Evolutionary conservation across 2,329 filamentous ascomycete species (phyloP).

Genomic region (Ambrosiella cleistominuta): DNA sequence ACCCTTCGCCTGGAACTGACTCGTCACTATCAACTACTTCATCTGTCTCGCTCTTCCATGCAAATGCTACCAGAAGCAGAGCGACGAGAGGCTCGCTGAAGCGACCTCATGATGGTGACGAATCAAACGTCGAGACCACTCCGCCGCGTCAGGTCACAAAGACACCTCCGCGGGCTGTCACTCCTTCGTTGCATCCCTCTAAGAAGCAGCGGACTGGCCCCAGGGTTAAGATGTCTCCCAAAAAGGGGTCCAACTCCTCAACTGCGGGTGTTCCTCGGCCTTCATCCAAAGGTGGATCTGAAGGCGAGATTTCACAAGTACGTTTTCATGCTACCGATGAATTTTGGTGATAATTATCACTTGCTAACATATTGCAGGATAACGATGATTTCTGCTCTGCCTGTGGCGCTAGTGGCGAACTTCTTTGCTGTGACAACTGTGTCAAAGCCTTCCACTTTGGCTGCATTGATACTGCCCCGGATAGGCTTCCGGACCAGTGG

Average conservation of each 20-base stretch:
- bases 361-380: slow-evolving; percentile 29
- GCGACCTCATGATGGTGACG: slow-evolving; percentile 36
- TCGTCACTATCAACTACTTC: slow-evolving; percentile 8
- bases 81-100: slow-evolving; percentile 28
- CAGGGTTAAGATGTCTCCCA: slow-evolving; percentile 57
- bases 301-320: slow-evolving; percentile 29
- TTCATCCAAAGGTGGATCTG: slow-evolving; percentile 25
- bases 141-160: slow-evolving; percentile 31
- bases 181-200: slow-evolving; percentile 36
- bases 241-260: slow-evolving; percentile 53
- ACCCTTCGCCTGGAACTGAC: not conserved
- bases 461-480: slow-evolving; percentile 62
- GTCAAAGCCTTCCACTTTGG: slow-evolving; percentile 76
- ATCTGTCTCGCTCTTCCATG: not conserved
- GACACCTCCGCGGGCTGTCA: slow-evolving; percentile 40
- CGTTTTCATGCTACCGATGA: slow-evolving; percentile 16
- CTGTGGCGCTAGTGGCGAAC: slow-evolving; percentile 65
- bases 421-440: slow-evolving; percentile 90
- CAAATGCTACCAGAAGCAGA: not conserved
- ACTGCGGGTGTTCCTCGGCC: slow-evolving; percentile 46
- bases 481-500: slow-evolving; percentile 58
- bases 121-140: slow-evolving; percentile 29
- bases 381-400: slow-evolving; percentile 84
- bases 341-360: not conserved
- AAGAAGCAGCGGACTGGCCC: slow-evolving; percentile 45